phyloP scores from a whole-genome alignment of 2,329 filamentous ascomycete genomes.

The Clarireedia sp. region DNA sequence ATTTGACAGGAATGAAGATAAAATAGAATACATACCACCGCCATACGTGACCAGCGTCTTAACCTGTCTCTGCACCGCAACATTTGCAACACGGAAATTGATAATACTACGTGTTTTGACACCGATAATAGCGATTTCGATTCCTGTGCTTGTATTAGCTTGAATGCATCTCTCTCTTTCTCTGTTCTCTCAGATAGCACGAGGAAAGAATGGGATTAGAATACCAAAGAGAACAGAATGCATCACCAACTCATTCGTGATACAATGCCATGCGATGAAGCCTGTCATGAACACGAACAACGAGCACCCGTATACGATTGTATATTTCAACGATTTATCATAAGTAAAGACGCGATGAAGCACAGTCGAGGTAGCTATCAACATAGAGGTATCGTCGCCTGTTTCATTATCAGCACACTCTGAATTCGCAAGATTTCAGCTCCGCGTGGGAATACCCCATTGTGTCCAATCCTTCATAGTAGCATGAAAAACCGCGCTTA shows the following conservation, averaged over 20 bases:
- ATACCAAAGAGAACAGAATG: conserved; percentile 19
- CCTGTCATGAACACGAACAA: conserved; percentile 34
- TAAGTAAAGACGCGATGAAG: conserved; percentile 42
- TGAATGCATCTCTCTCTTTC: no score
- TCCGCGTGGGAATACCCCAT: conserved; percentile 30
- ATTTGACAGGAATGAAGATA: no score
- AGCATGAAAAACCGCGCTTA: conserved; percentile 36
- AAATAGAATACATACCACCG: conserved; percentile 14
- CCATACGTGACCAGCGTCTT: conserved; percentile 21
- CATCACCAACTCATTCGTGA: conserved; percentile 15
- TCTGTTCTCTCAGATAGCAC: background rate
- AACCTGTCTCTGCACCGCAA: conserved; percentile 19
- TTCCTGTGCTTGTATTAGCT: conserved; percentile 9
- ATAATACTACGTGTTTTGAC: conserved; percentile 25
- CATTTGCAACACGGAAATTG: conserved; percentile 18
- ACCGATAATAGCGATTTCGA: conserved; percentile 17
- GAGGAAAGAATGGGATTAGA: background rate
- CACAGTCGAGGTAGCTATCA: conserved; percentile 43
- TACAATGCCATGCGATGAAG: conserved; percentile 34
- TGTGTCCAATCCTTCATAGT: conserved; percentile 39
- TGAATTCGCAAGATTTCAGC: background rate
- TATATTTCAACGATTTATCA: conserved; percentile 39
- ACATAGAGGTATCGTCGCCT: conserved; percentile 53
- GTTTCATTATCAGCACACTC: background rate
- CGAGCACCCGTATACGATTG: conserved; percentile 34